Percentiles rank a stretch among this genome's conserved stretches.
Conservation (phyloP, 2,329 filamentous ascomycete species). For the Ciborinia camelliae region DNA sequence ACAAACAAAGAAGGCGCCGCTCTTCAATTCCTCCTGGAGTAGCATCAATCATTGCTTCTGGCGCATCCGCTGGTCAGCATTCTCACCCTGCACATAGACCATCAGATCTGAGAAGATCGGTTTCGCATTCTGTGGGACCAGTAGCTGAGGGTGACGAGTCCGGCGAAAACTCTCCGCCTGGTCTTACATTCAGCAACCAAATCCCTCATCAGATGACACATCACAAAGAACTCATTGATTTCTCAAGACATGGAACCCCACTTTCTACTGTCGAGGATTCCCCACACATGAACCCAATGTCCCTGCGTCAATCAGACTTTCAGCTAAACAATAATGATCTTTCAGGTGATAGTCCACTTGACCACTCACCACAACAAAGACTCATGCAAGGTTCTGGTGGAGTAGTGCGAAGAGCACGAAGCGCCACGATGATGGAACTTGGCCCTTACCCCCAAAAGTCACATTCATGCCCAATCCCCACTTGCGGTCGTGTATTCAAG, state of each 20-base stretch:
- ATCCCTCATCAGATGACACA: constrained; percentile 64
- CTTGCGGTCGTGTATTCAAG: constrained; percentile 96
- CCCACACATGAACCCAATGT: constrained; percentile 67
- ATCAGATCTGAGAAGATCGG: constrained; percentile 85
- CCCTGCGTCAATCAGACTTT: constrained; percentile 69
- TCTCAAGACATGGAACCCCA: constrained; percentile 90
- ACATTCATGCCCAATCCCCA: constrained; percentile 98
- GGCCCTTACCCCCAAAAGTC: constrained; percentile 97
- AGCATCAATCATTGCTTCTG: constrained; percentile 63
- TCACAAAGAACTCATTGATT: constrained; percentile 74
- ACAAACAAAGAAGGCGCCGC: constrained; percentile 92
- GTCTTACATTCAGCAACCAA: constrained; percentile 68
- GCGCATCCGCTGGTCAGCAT: constrained; percentile 44
- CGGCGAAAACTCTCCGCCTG: constrained; percentile 74
- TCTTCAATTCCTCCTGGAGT: constrained; percentile 86
- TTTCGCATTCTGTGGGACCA: constrained; percentile 82
- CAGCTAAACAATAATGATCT: constrained; percentile 62
- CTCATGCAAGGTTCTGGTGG: constrained; percentile 68
- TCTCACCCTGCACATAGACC: constrained; percentile 68
- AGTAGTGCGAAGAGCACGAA: constrained; percentile 84
- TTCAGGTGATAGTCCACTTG: constrained; percentile 54
- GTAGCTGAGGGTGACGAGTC: constrained; percentile 77
- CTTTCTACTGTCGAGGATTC: constrained; percentile 80
- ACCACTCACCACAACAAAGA: constrained; percentile 59
- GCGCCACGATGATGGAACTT: constrained; percentile 93